These are phyloP conservation scores for Neofusicoccum laricinum DNA, from an alignment of 2,329 filamentous ascomycete genomes.

Conservation along the genomic window DNA sequence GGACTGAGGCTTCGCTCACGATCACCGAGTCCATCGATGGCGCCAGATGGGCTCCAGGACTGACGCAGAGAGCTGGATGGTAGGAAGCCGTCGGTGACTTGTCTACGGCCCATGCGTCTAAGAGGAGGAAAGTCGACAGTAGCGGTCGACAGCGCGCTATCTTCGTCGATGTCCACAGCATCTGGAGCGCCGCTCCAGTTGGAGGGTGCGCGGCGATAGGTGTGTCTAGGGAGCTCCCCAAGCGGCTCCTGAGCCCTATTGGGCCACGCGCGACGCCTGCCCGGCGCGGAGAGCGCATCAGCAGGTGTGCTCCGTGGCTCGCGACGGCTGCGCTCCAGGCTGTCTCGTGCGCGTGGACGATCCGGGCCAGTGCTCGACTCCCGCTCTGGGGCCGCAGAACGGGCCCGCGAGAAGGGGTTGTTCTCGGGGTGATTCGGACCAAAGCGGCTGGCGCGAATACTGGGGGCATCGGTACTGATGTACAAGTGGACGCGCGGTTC, in stretches of 20 bases:
- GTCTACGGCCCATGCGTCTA: slow-evolving; percentile 37
- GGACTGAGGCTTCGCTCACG: slow-evolving; percentile 79
- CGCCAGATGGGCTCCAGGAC: slow-evolving; percentile 33
- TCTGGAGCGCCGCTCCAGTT: neutral
- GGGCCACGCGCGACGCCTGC: neutral
- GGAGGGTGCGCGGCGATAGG: slow-evolving; percentile 4
- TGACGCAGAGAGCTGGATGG: slow-evolving; percentile 37
- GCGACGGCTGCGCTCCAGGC: neutral
- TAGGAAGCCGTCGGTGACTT: slow-evolving; percentile 34
- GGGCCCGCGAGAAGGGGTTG: neutral
- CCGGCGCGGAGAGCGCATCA: neutral
- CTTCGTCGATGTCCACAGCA: slow-evolving; percentile 21
- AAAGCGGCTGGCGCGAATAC: neutral
- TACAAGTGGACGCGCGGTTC: neutral
- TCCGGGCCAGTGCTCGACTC: neutral
- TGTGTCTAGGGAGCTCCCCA: slow-evolving; percentile 1
- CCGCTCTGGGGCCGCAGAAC: neutral
- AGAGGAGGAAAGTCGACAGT: slow-evolving; percentile 33
- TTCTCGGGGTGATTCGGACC: neutral
- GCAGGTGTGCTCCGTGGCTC: neutral
- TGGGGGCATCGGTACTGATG: neutral
- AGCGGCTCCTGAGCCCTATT: neutral
- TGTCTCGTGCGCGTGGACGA: neutral
- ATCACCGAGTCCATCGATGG: slow-evolving; percentile 75
- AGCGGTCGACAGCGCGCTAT: slow-evolving; percentile 16